A percentile compares a stretch with the other conserved stretches of the same genome.
These are phyloP conservation scores for Cerioporus squamosus DNA, from an alignment of 1,284 basidiomycete genomes.

Conservation along the genomic window DNA sequence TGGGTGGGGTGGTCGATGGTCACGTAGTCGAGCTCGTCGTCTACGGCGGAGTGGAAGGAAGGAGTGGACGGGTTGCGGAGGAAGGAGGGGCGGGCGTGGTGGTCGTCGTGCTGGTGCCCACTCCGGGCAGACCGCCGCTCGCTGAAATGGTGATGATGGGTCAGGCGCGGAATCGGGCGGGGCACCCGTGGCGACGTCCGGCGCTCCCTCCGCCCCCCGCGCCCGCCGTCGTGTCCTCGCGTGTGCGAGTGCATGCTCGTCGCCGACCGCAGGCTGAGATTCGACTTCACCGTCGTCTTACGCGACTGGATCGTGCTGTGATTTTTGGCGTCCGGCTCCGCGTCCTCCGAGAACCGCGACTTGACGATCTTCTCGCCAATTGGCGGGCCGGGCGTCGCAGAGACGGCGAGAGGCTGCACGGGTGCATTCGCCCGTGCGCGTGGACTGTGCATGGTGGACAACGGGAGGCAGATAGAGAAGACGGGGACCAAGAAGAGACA, in stretches of 20 bases:
- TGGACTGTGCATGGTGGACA: slow-evolving; percentile 20
- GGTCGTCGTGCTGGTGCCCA: slow-evolving; percentile 23
- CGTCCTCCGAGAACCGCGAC: slow-evolving; percentile 32
- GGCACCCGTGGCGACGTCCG: slow-evolving; percentile 20
- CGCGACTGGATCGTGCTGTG: slow-evolving; percentile 26
- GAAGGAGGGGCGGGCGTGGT: slow-evolving; percentile 28
- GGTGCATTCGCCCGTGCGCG: slow-evolving; percentile 26
- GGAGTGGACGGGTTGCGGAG: slow-evolving; percentile 30
- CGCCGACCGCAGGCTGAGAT: slow-evolving; percentile 28
- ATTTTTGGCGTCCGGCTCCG: slow-evolving; percentile 17
- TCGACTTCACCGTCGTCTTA: slow-evolving; percentile 28
- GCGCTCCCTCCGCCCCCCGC: slow-evolving; percentile 6
- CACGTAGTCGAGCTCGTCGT: slow-evolving; percentile 74
- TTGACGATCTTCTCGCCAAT: slow-evolving; percentile 31
- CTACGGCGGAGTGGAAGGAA: slow-evolving; percentile 37
- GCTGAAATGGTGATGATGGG: slow-evolving; percentile 39
- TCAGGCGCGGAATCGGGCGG: slow-evolving; percentile 37
- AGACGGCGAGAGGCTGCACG: slow-evolving; percentile 35
- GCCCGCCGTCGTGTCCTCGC: slow-evolving; percentile 2
- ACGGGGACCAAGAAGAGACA: background rate
- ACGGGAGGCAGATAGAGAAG: background rate
- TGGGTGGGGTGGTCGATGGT: slow-evolving; percentile 43
- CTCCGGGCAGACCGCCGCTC: no score
- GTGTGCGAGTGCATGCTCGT: slow-evolving; percentile 19
- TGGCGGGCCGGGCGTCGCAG: slow-evolving; percentile 30